Evolutionary conservation across 306 rosid genomes (phyloP).

Genomic region (Vigna mungo): DNA sequence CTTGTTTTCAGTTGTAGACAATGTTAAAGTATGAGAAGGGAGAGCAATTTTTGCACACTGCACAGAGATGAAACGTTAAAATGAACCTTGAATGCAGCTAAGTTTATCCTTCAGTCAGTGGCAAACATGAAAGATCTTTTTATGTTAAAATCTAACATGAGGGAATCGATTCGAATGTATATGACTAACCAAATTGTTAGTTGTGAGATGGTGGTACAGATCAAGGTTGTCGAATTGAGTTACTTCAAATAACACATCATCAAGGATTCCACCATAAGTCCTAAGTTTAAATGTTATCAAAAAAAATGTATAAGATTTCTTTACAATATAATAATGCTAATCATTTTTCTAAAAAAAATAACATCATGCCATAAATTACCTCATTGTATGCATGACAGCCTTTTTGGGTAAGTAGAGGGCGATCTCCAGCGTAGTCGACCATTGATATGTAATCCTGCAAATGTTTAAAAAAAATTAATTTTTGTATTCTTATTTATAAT

Average conservation of each 20-base stretch:
- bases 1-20: background rate
- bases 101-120: background rate
- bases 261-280: background rate
- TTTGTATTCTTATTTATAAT: too few relatives aligned
- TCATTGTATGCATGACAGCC: background rate
- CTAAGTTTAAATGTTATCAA: background rate
- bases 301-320: background rate
- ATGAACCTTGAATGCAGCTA: too few relatives aligned
- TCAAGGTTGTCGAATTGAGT: background rate
- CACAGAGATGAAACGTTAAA: background rate
- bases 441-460: background rate
- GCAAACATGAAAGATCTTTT: too few relatives aligned
- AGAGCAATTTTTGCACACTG: constrained; percentile 37
- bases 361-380: background rate
- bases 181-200: background rate
- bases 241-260: background rate
- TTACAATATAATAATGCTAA: background rate
- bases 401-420: background rate
- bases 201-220: background rate
- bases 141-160: background rate
- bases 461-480: too few relatives aligned
- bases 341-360: background rate
- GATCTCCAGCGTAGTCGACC: background rate
- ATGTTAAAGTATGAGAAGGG: background rate
- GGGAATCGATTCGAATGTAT: background rate